Evolutionary conservation across 352 stramenopile species (phyloP).

Genomic region (Globisporangium uncinulatum): DNA sequence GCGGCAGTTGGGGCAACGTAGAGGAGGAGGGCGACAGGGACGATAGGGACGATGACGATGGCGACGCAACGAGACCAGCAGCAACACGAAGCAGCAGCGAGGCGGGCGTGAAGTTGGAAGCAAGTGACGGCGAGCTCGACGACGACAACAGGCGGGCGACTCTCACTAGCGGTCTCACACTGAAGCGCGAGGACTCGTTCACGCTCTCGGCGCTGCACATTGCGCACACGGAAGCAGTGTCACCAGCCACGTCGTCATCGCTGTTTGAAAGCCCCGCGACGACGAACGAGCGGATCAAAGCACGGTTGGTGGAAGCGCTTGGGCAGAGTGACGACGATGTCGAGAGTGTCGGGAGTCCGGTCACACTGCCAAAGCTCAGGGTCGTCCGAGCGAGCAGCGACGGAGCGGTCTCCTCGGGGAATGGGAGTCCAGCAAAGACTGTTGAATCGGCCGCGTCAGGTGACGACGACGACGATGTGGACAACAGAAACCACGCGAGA

Average conservation of each 20-base stretch:
- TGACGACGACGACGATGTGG: neutral
- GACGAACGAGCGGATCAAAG: slow-evolving; percentile 39
- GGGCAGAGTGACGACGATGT: slow-evolving; percentile 48
- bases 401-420: neutral
- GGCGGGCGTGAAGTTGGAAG: neutral
- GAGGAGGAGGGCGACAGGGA: slow-evolving; percentile 16
- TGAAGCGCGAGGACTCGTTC: slow-evolving; percentile 7
- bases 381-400: neutral
- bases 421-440: neutral
- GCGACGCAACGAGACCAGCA: neutral
- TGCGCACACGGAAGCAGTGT: slow-evolving; percentile 9
- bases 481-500: neutral
- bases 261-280: slow-evolving; percentile 43
- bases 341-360: slow-evolving; percentile 19
- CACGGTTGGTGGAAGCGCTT: slow-evolving; percentile 41
- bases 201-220: slow-evolving; percentile 1
- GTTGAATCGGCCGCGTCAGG: neutral
- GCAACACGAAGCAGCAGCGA: neutral
- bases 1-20: too few relatives aligned
- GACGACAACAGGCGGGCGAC: slow-evolving; percentile 4
- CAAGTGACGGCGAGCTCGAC: slow-evolving; percentile 12
- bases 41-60: slow-evolving; percentile 17
- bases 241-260: slow-evolving; percentile 16
- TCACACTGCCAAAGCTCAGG: slow-evolving; percentile 3
- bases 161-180: neutral